Base-by-base conservation (phyloP, 73 alveolate species). In the Symbiodinium pilosum region DNA sequence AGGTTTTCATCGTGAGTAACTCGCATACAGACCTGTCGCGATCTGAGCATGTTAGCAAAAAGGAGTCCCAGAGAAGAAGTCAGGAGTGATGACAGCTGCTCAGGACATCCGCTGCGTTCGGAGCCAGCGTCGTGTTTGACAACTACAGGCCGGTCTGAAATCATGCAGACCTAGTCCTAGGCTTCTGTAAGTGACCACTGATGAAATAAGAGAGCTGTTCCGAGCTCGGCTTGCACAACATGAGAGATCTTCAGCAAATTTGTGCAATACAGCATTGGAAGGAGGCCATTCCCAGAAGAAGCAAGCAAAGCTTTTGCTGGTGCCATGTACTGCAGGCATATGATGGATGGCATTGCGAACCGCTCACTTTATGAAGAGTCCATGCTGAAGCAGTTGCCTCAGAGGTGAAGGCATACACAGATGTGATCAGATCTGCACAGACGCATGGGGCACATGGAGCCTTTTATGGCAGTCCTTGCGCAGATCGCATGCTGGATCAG, bases 121-220 rank as follows among this genome's bases (percentile, higher is more conserved):
- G 97, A 3, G 97, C 97, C n/a, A 91, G 81, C 32, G 52, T 68
- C n/a, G 97, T 91, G 28, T 91, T 91, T 56, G 97, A 91, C 88
- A 68, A 30, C 52, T 91, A 68, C 81, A 64, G 81, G 81, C 81
- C 81, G 30, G 81, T 20, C 81, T n/a, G n/a, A n/a, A n/a, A n/a
- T n/a, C n/a, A n/a, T n/a, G n/a, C n/a, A n/a, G n/a, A n/a, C n/a
- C n/a, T n/a, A n/a, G n/a, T n/a, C n/a, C n/a, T n/a, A n/a, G n/a
- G n/a, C n/a, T n/a, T n/a, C n/a, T n/a, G n/a, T n/a, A n/a, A n/a
- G n/a, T n/a, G n/a, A n/a, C n/a, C n/a, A n/a, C n/a, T n/a, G n/a
- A n/a, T n/a, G n/a, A n/a, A n/a, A n/a, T n/a, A n/a, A n/a, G n/a
- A n/a, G n/a, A n/a, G 68, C 73, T 54, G 30, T 26, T n/a, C 73